Evolutionary conservation across 1,284 basidiomycete genomes (phyloP), one percentile per base, ranked within the genome.

Genomic region (Taiwanofungus camphoratus): DNA sequence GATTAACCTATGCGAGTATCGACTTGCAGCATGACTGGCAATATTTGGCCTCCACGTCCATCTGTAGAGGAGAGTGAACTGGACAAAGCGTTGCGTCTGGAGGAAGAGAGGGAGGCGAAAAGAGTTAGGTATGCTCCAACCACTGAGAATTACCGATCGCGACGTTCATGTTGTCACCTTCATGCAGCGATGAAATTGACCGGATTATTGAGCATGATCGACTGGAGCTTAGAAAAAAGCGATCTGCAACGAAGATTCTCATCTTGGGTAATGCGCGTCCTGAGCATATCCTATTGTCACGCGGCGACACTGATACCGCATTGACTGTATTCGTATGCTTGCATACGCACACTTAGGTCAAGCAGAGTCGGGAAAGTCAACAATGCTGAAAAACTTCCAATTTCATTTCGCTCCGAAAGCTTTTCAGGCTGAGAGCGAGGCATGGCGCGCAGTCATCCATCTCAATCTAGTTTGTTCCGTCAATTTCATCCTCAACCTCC

Each of bases 341-440:
- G 8, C 18, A 27, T 21, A 32, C 33, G 37, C 19, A 27, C 21
- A 31, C 15, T 21, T 49, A 80, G 79, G 80, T 39, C 79, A 81
- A 59, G 74, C 79, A 19, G 78, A 81, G 61, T 78, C 77, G 1
- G 79, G 80, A 18, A 82, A 83, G 55, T 81, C 78, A 0, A 82
- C 80, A 0, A 68, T 80, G 36, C 62, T 83, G 30, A 81, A 81
- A 61, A 79, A 79, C 56, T 77, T 82, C 51, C 77, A 81, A 50
- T 63, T 81, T 13, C 68, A 73, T 45, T 79, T 78, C 52, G 72
- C 77, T 7, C 80, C 80, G 0, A 71, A 70, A 46, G 68, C 77
- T 1, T 80, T 83, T 54, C 61, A 69, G 38, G 67, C 70, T 1
- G 77, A 82, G 56, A 69, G 71, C 15, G 71, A 71, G 40, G 65